phyloP scores from a whole-genome alignment of 441 rosid genomes.

The Biscutella laevigata region DNA sequence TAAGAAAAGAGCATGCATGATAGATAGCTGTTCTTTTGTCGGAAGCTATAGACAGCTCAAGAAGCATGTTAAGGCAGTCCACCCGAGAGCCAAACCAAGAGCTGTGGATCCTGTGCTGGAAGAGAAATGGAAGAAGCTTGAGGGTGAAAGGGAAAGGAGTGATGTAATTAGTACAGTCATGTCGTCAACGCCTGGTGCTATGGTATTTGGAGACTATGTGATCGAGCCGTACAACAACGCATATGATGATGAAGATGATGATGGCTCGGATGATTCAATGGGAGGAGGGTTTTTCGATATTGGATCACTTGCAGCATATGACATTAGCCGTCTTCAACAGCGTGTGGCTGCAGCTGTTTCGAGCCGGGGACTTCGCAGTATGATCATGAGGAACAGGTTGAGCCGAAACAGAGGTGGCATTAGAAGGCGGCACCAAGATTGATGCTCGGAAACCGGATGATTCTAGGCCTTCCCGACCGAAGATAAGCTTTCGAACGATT shows the following conservation, averaged over 20 bases:
- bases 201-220: constrained; percentile 61
- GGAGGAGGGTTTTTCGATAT: constrained; percentile 21
- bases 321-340: constrained; percentile 17
- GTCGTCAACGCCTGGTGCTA: constrained; percentile 57
- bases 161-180: constrained; percentile 56
- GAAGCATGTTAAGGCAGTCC: constrained; percentile 51
- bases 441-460: background rate
- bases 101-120: constrained; percentile 53
- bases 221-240: constrained; percentile 43
- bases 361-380: constrained; percentile 28
- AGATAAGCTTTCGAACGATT: background rate
- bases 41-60: constrained; percentile 50
- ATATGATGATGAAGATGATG: constrained; percentile 28
- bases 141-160: constrained; percentile 40
- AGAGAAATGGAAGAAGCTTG: constrained; percentile 62
- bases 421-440: constrained; percentile 24
- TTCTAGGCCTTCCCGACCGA: background rate
- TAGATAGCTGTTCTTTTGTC: constrained; percentile 40
- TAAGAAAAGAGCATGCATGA: constrained; percentile 54
- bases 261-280: constrained; percentile 46
- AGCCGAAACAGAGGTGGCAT: constrained; percentile 28
- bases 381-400: constrained; percentile 31
- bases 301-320: constrained; percentile 18
- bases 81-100: constrained; percentile 52
- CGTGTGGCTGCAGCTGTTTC: constrained; percentile 29